Conservation (phyloP, 225 moss, liverwort and hornwort genomes). For the Takakia lepidozioides region DNA sequence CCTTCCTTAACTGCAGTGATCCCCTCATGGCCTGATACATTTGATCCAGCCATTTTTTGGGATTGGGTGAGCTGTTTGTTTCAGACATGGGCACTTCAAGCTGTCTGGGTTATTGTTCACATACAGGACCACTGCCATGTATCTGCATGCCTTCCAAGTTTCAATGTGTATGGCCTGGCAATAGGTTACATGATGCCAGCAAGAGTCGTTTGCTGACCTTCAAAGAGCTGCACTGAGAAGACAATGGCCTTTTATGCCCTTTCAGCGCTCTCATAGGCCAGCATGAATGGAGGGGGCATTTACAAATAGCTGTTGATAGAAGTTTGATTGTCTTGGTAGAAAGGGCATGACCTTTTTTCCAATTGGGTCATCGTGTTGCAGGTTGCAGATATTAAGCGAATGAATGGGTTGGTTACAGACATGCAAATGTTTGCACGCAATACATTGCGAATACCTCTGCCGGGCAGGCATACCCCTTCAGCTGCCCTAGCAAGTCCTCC, state of each 20-base stretch:
- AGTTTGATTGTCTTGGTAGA: background rate
- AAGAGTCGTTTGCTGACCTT: slow-evolving; percentile 4
- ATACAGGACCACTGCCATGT: too few relatives aligned
- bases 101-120: too few relatives aligned
- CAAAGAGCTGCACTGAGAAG: slow-evolving; percentile 5
- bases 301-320: background rate
- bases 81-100: too few relatives aligned
- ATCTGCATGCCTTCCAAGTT: too few relatives aligned
- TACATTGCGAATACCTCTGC: slow-evolving; percentile 82
- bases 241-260: background rate
- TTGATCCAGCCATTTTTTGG: too few relatives aligned
- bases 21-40: too few relatives aligned
- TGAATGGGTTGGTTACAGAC: slow-evolving; percentile 85
- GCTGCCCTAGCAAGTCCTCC: slow-evolving; percentile 10
- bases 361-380: slow-evolving; percentile 22
- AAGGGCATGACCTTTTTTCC: slow-evolving; percentile 3
- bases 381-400: slow-evolving; percentile 91
- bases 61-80: too few relatives aligned
- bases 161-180: too few relatives aligned
- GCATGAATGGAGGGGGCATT: too few relatives aligned
- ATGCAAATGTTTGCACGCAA: slow-evolving; percentile 94
- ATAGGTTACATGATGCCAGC: too few relatives aligned
- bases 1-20: too few relatives aligned
- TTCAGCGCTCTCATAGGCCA: too few relatives aligned
- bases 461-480: slow-evolving; percentile 83